Evolutionary conservation across 202 grass and related monocot genomes (phyloP), one percentile per base, ranked within the genome.

Genomic region (Tripidium arundinaceum): DNA sequence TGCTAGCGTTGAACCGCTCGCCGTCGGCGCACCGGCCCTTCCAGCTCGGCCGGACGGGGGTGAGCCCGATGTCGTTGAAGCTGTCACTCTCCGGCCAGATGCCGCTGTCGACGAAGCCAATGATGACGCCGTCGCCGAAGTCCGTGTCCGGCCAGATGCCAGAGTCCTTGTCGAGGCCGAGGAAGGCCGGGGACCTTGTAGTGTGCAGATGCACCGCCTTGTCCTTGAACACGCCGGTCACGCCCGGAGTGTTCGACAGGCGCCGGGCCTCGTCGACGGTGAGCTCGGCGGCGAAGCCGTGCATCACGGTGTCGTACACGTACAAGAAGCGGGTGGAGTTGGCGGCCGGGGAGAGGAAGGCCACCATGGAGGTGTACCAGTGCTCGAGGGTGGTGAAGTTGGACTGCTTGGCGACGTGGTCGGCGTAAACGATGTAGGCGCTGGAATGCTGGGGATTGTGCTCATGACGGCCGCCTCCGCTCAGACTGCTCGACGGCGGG

Each of bases 71-170:
- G 83, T 89, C 92, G 16, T 69, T 10, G 68, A 94, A 94, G 86
- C 92, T 94, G 5, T 2, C 13, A 40, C 86, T 89, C 62, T 89
- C 86, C 1, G 88, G 88, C 83, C 88, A 91, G 8, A 92, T 78
- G 75, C 85, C 85, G 1, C 43, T 18, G 77, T 94, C 88, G 57
- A 94, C 5, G 63, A 94, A 33, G 26, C 85, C 91, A 29, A 94
- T 81, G 50, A 94, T 36, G 42, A 93, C 78, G 67, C 85, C 80
- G 4, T 87, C 70, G 7, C 83, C 86, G 24, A 40, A 84, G 27
- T 77, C 34, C 8, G 86, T 24, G 8, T 84, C 76, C 25, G 2
- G 43, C 61, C 81, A 78, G 50, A 47, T 37, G 36, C 70, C 80
- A 8, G 26, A 83, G 22, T 42, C 26, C 1, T 60, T 19, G 21